Conservation (phyloP, 2,329 filamentous ascomycete species). For the Gnomoniopsis sp. region DNA sequence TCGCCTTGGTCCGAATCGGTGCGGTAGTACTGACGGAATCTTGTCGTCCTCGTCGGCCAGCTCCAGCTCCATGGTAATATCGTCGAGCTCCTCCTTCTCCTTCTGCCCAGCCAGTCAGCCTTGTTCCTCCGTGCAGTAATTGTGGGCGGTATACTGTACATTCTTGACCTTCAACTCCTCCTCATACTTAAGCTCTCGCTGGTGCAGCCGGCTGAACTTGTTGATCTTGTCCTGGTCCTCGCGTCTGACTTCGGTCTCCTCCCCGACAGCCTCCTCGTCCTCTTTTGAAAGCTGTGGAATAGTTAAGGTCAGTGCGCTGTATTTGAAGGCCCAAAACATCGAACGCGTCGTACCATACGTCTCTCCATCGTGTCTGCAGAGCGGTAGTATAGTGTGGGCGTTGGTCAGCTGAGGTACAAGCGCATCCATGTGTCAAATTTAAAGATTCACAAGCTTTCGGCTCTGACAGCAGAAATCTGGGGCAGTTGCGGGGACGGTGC, state of each 20-base stretch:
- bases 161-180: constrained; percentile 78
- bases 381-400: neutral
- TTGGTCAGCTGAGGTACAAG: neutral
- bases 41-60: constrained; percentile 92
- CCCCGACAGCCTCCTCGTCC: constrained; percentile 74
- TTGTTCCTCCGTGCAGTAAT: neutral
- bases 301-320: neutral
- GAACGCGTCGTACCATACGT: constrained; percentile 51
- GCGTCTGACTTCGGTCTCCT: constrained; percentile 89
- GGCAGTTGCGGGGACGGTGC: constrained; percentile 16
- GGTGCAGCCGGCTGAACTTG: constrained; percentile 90
- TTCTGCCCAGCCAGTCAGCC: constrained; percentile 57
- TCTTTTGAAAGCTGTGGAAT: constrained; percentile 77
- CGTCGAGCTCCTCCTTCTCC: constrained; percentile 96
- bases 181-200: constrained; percentile 74
- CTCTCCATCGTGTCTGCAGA: constrained; percentile 43
- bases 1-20: too few relatives aligned
- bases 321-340: neutral
- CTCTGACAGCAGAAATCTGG: neutral
- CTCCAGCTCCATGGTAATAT: constrained; percentile 86
- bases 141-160: constrained; percentile 46
- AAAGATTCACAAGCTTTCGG: constrained; percentile 11
- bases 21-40: constrained; percentile 66
- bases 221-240: constrained; percentile 99
- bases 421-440: neutral